Percentiles rank a stretch among this genome's conserved stretches.
These are phyloP conservation scores for Phlegmacium glaucopus DNA, from an alignment of 768 basidiomycete genomes.

Conservation along the genomic window DNA sequence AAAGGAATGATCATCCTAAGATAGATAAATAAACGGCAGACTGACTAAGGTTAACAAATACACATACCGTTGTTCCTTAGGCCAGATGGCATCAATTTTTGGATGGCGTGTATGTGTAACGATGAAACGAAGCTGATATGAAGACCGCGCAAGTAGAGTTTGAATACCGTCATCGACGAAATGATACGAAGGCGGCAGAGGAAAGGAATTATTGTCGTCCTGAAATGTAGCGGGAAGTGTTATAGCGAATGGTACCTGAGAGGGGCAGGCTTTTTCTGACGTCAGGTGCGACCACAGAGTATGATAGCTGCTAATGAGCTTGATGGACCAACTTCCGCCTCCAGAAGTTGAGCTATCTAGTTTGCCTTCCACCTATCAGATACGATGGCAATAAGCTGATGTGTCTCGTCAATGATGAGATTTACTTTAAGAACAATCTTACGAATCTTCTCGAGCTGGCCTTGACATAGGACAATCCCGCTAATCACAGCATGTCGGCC, in stretches of 20 bases:
- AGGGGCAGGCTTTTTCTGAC: conserved; percentile 18
- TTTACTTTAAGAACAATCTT: conserved; percentile 46
- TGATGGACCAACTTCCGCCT: conserved; percentile 31
- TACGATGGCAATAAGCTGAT: conserved; percentile 1
- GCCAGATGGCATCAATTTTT: conserved; percentile 43
- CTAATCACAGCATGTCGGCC: conserved; percentile 37
- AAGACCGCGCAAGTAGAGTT: conserved; percentile 35
- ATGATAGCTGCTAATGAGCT: conserved; percentile 28
- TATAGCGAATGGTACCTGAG: conserved; percentile 39
- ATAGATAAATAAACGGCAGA: conserved; percentile 5
- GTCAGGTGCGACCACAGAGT: conserved; percentile 32
- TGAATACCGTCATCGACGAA: conserved; percentile 29
- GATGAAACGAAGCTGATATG: conserved; percentile 45
- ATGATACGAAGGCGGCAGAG: conserved; percentile 50
- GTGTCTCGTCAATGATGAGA: not conserved
- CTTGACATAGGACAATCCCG: conserved; percentile 42
- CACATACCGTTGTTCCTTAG: conserved; percentile 43
- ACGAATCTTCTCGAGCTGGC: conserved; percentile 32
- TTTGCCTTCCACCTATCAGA: conserved; percentile 39
- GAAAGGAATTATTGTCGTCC: conserved; percentile 26
- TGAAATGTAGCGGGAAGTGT: conserved; percentile 45
- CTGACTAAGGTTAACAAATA: not conserved
- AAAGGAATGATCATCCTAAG: conserved; percentile 47
- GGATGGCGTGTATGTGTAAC: conserved; percentile 34
- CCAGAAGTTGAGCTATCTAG: conserved; percentile 37